Percentiles rank a stretch among this genome's conserved stretches.
Evolutionary conservation across 345 rosid species (phyloP).

Genomic region (Sisymbrium irio): DNA sequence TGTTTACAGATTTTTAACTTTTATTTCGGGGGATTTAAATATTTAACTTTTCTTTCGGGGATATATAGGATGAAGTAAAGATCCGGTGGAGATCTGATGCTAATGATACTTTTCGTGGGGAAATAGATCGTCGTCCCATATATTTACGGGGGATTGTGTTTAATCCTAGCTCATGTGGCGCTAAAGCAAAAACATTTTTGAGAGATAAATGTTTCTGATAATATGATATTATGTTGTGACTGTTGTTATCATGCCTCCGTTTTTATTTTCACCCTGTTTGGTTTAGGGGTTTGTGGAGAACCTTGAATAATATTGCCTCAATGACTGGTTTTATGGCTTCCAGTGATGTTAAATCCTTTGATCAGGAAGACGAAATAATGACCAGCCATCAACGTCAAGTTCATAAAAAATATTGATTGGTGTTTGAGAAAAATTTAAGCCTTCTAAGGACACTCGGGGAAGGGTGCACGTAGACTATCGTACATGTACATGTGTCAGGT

Average conservation of each 20-base stretch:
- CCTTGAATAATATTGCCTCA: conserved; percentile 47
- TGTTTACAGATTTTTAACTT: too few species aligned
- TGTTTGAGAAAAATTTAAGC: conserved; percentile 62
- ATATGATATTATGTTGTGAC: too few species aligned
- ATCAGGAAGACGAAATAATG: conserved; percentile 56
- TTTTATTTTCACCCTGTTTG: conserved; percentile 18
- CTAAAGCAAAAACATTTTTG: too few species aligned
- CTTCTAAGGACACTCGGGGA: conserved; percentile 82
- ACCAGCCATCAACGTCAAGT: conserved; percentile 38
- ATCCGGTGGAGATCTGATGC: too few species aligned
- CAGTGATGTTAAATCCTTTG: conserved; percentile 52
- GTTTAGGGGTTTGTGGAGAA: conserved; percentile 68
- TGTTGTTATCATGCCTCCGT: background rate
- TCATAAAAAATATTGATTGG: conserved; percentile 55
- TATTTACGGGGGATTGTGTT: too few species aligned
- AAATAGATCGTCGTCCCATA: too few species aligned
- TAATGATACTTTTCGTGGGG: too few species aligned
- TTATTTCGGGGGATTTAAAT: too few species aligned
- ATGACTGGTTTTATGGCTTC: conserved; percentile 46
- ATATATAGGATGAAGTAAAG: too few species aligned
- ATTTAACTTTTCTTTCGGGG: too few species aligned
- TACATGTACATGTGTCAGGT: conserved; percentile 88
- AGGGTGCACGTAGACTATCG: conserved; percentile 83
- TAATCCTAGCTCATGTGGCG: too few species aligned
- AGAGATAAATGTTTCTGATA: too few species aligned